phyloP scores from a whole-genome alignment of 1,139 yeast genomes.

The Pichia sp. region DNA sequence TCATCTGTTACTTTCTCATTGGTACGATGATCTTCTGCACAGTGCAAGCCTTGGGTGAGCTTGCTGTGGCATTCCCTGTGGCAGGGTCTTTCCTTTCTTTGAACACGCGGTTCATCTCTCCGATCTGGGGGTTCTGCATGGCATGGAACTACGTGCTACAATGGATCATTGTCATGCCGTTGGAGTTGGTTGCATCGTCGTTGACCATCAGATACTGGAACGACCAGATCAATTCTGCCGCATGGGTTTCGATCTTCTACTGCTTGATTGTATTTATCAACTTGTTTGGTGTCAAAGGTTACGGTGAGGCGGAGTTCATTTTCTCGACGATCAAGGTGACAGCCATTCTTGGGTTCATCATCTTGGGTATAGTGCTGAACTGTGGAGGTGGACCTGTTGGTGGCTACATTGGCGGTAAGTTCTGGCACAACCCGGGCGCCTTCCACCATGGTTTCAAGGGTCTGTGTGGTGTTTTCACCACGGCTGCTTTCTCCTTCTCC shows the following conservation, averaged over 20 bases:
- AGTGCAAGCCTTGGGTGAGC: slow-evolving; percentile 61
- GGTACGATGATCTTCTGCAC: slow-evolving; percentile 53
- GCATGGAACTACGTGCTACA: slow-evolving; percentile 62
- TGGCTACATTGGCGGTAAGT: slow-evolving; percentile 52
- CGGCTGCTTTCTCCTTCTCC: slow-evolving; percentile 80
- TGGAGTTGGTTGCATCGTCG: slow-evolving; percentile 66
- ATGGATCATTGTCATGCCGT: slow-evolving; percentile 62
- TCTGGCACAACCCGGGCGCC: slow-evolving; percentile 59
- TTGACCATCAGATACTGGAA: slow-evolving; percentile 64
- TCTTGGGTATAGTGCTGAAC: slow-evolving; percentile 58
- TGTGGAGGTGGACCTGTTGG: slow-evolving; percentile 63
- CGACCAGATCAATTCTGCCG: slow-evolving; percentile 50
- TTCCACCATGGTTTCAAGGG: slow-evolving; percentile 65
- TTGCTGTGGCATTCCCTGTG: slow-evolving; percentile 60
- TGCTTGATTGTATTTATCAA: slow-evolving; percentile 50
- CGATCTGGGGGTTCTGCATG: slow-evolving; percentile 70
- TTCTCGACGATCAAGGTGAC: slow-evolving; percentile 54
- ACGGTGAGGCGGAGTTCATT: slow-evolving; percentile 60
- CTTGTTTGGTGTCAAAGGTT: slow-evolving; percentile 54
- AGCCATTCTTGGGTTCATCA: slow-evolving; percentile 59
- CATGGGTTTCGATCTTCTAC: slow-evolving; percentile 59
- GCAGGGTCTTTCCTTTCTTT: slow-evolving; percentile 63
- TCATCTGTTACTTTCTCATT: slow-evolving; percentile 46
- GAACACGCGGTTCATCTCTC: slow-evolving; percentile 58
- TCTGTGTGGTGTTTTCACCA: slow-evolving; percentile 66